Conservation (phyloP, 257 asterid species). For the Verbena officinalis region DNA sequence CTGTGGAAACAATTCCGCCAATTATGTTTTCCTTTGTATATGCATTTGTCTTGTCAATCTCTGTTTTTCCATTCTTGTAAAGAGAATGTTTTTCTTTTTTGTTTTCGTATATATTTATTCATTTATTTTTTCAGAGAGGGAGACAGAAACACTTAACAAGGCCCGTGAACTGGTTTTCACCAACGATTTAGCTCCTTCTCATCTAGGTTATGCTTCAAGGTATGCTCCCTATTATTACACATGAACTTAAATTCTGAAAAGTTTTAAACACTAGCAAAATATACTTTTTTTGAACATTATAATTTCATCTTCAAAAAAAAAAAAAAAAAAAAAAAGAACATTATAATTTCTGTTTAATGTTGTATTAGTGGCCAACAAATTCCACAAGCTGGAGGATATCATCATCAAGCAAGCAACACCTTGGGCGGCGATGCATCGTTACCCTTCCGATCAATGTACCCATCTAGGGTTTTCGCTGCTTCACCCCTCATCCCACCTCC, state of each 20-base stretch:
- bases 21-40: slow-evolving; percentile 17
- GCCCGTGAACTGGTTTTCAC: slow-evolving; percentile 92
- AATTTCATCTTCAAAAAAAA: background rate
- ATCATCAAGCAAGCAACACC: slow-evolving; percentile 44
- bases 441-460: slow-evolving; percentile 58
- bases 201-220: slow-evolving; percentile 60
- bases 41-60: slow-evolving; percentile 44
- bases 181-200: slow-evolving; percentile 70
- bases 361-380: slow-evolving; percentile 55
- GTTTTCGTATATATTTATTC: too few relatives aligned
- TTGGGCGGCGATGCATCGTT: slow-evolving; percentile 40
- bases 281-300: background rate
- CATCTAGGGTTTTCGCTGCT: slow-evolving; percentile 56
- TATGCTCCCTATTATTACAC: slow-evolving; percentile 3
- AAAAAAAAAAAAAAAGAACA: too few relatives aligned
- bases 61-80: slow-evolving; percentile 32
- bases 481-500: slow-evolving; percentile 44
- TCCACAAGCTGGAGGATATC: slow-evolving; percentile 57
- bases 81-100: background rate
- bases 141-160: slow-evolving; percentile 91
- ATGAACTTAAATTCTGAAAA: background rate
- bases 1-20: slow-evolving; percentile 3
- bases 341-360: background rate
- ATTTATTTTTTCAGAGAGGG: slow-evolving; percentile 65
- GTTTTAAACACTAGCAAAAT: too few relatives aligned